Evolutionary conservation across 805 yeast genomes (phyloP), one percentile per base, ranked within the genome.

Genomic region (Yamadazyma olivae): DNA sequence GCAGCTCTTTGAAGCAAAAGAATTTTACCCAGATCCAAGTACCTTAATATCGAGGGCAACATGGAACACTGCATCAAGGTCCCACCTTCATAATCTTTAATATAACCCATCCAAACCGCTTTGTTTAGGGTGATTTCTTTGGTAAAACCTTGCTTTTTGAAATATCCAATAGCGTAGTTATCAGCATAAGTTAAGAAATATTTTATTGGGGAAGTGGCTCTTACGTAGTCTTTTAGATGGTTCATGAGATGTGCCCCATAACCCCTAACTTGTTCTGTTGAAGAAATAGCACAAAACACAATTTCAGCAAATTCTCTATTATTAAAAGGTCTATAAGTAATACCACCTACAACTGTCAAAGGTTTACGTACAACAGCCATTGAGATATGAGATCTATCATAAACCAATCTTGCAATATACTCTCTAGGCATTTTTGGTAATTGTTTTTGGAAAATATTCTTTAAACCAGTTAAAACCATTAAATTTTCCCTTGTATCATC

Each of bases 241-340:
- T 93, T 93, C 99, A 93, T 93, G 53, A 93, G 61, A 61, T 93
- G 99, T 0, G 99, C 99, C 61, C 99, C 99, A 56, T 93, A 93
- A 23, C 99, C 99, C 45, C 97, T 70, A 14, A 93, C 99, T 66
- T 93, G 99, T 56, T 93, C 99, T 0, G 97, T 87, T 2, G 96
- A 87, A 29, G 95, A 83, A 40, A 93, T 93, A 18, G 99, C 99
- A 74, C 97, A 93, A 53, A 93, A 93, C 17, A 93, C 99, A 65
- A 93, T 93, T 60, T 93, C 99, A 1, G 99, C 99, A 71, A 93
- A 93, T 53, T 78, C 83, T 41, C 95, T 74, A 36, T 79, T 77
- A 53, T 88, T 86, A 60, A 93, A 93, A 2, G 99, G 99, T 42
- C 96, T 73, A 56, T 86, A 90, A 1, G 99, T 93, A 33, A 93